phyloP scores from a whole-genome alignment of 2,329 filamentous ascomycete genomes.

The Verticillium nonalfalfae region DNA sequence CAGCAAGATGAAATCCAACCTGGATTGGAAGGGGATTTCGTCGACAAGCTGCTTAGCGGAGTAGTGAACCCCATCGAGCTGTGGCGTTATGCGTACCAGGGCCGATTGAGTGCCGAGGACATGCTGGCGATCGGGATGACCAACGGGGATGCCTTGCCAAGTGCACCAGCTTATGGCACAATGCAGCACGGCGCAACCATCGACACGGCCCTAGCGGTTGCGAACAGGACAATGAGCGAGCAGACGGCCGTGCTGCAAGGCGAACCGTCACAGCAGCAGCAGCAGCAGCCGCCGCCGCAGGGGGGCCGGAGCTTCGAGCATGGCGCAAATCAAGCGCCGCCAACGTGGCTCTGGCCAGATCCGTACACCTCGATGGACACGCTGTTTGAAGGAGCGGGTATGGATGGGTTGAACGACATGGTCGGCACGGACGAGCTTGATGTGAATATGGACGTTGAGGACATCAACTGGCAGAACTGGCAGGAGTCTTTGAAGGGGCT shows the following conservation, averaged over 20 bases:
- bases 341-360: slow-evolving; percentile 35
- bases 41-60: slow-evolving; percentile 1
- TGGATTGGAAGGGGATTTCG: slow-evolving; percentile 3
- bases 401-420: slow-evolving; percentile 18
- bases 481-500: slow-evolving; percentile 32
- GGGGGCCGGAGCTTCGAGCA: neutral
- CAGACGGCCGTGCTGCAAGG: neutral
- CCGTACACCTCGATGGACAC: slow-evolving; percentile 16
- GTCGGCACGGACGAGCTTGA: slow-evolving; percentile 25
- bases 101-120: neutral
- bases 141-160: neutral
- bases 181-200: neutral
- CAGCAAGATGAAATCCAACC: neutral
- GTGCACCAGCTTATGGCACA: neutral
- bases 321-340: slow-evolving; percentile 21
- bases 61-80: slow-evolving; percentile 1
- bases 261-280: neutral
- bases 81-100: slow-evolving; percentile 10
- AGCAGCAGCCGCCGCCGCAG: no score
- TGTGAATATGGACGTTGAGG: slow-evolving; percentile 27
- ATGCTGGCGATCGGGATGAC: neutral
- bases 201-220: neutral
- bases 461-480: slow-evolving; percentile 45
- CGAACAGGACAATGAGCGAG: neutral
- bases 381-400: slow-evolving; percentile 16